phyloP scores from a whole-genome alignment of 805 yeast genomes.

The Kockiozyma suomiensis region DNA sequence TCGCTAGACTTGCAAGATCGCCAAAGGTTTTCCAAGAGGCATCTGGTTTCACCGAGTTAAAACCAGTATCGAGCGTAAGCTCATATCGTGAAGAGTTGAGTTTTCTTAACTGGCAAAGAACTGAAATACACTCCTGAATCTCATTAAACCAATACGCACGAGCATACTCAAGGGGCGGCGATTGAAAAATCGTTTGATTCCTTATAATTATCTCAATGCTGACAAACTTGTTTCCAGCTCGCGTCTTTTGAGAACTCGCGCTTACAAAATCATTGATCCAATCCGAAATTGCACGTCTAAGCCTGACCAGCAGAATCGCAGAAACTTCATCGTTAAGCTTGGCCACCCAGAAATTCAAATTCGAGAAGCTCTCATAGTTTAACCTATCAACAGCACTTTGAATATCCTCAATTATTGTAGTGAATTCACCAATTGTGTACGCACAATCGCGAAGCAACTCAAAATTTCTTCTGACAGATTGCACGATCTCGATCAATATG shows the following conservation, averaged over 20 bases:
- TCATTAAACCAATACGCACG: conserved; percentile 33
- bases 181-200: conserved; percentile 38
- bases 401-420: conserved; percentile 36
- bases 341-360: conserved; percentile 42
- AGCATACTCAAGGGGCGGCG: conserved; percentile 39
- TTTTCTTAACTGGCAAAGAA: conserved; percentile 23
- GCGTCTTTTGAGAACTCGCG: background rate
- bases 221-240: background rate
- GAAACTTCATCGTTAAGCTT: conserved; percentile 44
- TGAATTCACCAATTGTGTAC: conserved; percentile 37
- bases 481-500: conserved; percentile 41
- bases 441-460: conserved; percentile 39
- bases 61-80: background rate
- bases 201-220: conserved; percentile 38
- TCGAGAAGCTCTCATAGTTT: conserved; percentile 45
- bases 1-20: conserved; percentile 12
- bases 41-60: background rate
- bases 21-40: background rate
- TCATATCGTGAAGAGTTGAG: conserved; percentile 31
- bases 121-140: conserved; percentile 30
- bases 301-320: conserved; percentile 41
- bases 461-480: conserved; percentile 35
- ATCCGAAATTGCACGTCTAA: conserved; percentile 26
- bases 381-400: conserved; percentile 41
- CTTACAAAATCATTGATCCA: conserved; percentile 37